Evolutionary conservation across 495 filamentous ascomycete genomes (phyloP).

Genomic region (Daldinia childiae): DNA sequence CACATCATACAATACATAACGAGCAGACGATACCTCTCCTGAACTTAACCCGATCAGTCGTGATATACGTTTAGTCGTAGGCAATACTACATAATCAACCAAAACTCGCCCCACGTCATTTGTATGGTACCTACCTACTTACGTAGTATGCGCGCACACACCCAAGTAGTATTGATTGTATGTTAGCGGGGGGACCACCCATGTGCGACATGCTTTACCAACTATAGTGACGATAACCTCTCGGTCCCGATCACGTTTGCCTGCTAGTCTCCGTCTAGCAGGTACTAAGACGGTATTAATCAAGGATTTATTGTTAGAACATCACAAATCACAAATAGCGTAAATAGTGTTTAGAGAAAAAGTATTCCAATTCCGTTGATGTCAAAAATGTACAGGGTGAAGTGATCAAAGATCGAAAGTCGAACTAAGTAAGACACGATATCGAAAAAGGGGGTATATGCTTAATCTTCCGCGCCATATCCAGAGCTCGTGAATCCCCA

Average conservation of each 20-base stretch:
- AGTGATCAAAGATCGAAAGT: conserved; percentile 31
- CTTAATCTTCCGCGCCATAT: conserved; percentile 42
- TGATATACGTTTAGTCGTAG: conserved; percentile 22
- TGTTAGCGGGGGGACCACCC: conserved; percentile 16
- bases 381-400: conserved; percentile 36
- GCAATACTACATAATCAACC: conserved; percentile 27
- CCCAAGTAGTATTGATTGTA: conserved; percentile 18
- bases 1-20: conserved; percentile 12
- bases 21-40: conserved; percentile 17
- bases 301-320: conserved; percentile 1
- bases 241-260: conserved; percentile 28
- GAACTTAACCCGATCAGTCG: conserved; percentile 19
- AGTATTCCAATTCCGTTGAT: conserved; percentile 26
- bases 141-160: not conserved
- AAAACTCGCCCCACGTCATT: conserved; percentile 28
- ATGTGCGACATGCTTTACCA: conserved; percentile 31
- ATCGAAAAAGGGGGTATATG: conserved; percentile 44
- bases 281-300: conserved; percentile 1
- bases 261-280: conserved; percentile 1
- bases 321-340: not conserved
- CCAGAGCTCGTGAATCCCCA: conserved; percentile 27
- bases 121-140: conserved; percentile 22
- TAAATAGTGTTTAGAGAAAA: conserved; percentile 5
- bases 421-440: conserved; percentile 17
- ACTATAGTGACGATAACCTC: conserved; percentile 23